These are phyloP conservation scores for Orbilia brochopaga DNA, from an alignment of 2,329 filamentous ascomycete genomes.

Conservation along the genomic window DNA sequence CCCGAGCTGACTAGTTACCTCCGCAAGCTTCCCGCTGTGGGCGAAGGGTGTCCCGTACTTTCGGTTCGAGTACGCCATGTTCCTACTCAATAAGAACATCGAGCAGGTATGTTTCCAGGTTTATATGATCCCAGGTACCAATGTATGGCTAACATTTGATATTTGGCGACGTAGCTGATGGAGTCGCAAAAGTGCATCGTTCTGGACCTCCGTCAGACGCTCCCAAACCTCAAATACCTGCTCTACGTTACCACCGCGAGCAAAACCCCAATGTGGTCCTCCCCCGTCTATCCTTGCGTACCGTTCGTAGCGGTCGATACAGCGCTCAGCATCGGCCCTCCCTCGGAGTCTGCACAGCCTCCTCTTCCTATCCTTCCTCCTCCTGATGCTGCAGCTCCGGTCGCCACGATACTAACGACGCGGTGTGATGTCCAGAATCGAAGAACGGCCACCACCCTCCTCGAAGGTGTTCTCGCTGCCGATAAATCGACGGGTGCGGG, in stretches of 20 bases:
- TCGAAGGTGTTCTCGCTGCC: conserved; percentile 48
- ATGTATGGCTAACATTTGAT: too few species aligned
- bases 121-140: neutral
- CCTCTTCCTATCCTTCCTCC: conserved; percentile 5
- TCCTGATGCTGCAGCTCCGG: conserved; percentile 28
- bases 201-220: conserved; percentile 86
- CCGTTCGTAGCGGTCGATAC: conserved; percentile 33
- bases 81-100: conserved; percentile 94
- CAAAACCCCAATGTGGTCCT: conserved; percentile 56
- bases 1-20: conserved; percentile 61
- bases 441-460: conserved; percentile 33
- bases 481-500: conserved; percentile 35
- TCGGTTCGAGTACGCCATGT: conserved; percentile 94
- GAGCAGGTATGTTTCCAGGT: conserved; percentile 61
- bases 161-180: conserved; percentile 60
- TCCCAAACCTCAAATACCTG: conserved; percentile 92
- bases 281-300: conserved; percentile 35
- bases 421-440: conserved; percentile 48
- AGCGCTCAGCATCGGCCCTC: conserved; percentile 14
- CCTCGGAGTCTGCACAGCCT: conserved; percentile 12
- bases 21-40: conserved; percentile 77
- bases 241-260: conserved; percentile 88
- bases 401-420: conserved; percentile 46
- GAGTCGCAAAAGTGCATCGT: conserved; percentile 74
- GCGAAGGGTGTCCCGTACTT: conserved; percentile 74